Evolutionary conservation across 306 rosid genomes (phyloP).

Genomic region (Quercus agrifolia): DNA sequence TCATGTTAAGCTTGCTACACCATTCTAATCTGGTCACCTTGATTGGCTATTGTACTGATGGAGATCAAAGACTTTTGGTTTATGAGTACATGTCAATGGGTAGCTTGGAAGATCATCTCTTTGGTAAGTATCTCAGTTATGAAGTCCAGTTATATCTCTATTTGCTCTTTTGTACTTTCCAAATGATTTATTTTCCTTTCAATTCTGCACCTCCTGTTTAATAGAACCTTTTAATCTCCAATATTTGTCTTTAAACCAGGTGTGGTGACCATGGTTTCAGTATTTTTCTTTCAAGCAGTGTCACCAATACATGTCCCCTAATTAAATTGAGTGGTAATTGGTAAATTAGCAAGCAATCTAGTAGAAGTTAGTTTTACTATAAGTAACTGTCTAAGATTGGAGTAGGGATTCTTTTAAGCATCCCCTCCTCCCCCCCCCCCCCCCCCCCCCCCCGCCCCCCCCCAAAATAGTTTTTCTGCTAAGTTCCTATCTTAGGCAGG

Average conservation of each 20-base stretch:
- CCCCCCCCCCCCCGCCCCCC: background rate
- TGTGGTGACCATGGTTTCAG: background rate
- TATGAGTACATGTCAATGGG: conserved; percentile 91
- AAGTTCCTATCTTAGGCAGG: background rate
- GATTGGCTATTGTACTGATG: conserved; percentile 94
- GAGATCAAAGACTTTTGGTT: conserved; percentile 89
- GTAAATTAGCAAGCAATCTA: background rate
- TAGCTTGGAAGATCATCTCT: conserved; percentile 77
- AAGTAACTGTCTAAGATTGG: background rate
- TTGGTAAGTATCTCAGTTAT: conserved; percentile 39
- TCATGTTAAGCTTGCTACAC: conserved; percentile 87
- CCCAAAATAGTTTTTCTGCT: background rate
- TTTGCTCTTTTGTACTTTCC: background rate
- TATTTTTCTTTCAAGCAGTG: background rate
- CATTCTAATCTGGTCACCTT: conserved; percentile 86
- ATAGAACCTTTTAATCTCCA: background rate
- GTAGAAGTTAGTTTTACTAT: background rate
- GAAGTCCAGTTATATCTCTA: background rate
- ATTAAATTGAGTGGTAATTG: background rate
- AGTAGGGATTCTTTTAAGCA: background rate
- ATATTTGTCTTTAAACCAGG: background rate
- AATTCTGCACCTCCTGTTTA: background rate
- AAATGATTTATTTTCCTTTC: conserved; percentile 1
- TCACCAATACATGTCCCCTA: background rate
- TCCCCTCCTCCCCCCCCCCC: background rate